Conservation (phyloP, 2,329 filamentous ascomycete species). For the Arthrobotrys musiformis region DNA sequence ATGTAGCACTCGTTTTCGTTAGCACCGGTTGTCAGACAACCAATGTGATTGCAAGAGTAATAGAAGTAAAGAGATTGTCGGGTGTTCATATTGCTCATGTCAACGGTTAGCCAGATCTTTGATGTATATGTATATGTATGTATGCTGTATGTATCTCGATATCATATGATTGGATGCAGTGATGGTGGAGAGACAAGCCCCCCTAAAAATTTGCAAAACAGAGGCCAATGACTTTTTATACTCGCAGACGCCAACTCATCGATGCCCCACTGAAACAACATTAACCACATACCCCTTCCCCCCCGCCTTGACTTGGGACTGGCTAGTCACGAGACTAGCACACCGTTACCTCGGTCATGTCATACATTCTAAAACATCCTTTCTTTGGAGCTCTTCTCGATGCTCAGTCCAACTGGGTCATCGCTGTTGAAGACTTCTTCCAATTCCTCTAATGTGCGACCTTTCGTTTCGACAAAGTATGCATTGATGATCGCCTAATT, state of each 20-base stretch:
- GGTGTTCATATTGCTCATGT: background rate
- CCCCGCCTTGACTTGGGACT: background rate
- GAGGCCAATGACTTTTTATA: background rate
- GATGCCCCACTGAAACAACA: conserved; percentile 19
- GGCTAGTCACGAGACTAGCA: background rate
- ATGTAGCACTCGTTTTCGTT: conserved; percentile 27
- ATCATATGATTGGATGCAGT: conserved; percentile 2
- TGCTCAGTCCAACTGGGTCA: conserved; percentile 55
- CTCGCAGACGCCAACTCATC: conserved; percentile 15
- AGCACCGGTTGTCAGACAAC: conserved; percentile 14
- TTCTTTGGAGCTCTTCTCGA: conserved; percentile 44
- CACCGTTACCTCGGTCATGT: background rate
- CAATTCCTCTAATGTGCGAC: conserved; percentile 58
- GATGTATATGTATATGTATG: background rate
- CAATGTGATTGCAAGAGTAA: conserved; percentile 40
- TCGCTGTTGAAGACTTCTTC: conserved; percentile 59
- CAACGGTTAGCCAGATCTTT: background rate
- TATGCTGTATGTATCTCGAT: background rate
- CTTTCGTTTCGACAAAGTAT: conserved; percentile 57
- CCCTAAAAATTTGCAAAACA: background rate
- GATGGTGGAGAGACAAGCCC: background rate
- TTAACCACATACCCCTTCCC: background rate
- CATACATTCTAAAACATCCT: conserved; percentile 29
- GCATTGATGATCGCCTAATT: conserved; percentile 45
- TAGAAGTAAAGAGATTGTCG: conserved; percentile 34